Evolutionary conservation across 495 filamentous ascomycete genomes (phyloP).

Genomic region (Haplographium delicatum): DNA sequence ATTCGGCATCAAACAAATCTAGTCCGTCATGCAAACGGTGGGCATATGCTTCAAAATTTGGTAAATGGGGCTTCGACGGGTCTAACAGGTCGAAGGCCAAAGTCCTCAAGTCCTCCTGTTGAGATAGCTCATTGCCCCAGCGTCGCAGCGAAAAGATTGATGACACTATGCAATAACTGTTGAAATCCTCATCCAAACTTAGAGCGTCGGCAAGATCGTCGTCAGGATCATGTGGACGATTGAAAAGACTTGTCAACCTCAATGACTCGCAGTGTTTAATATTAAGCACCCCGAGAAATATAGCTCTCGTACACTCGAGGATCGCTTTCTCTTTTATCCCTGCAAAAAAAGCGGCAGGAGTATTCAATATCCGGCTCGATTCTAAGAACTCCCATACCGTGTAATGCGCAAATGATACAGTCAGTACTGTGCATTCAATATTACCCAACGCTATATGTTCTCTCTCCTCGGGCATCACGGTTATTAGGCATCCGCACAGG

Average conservation of each 20-base stretch:
- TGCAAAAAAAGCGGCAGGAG: neutral
- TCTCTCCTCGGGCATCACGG: neutral
- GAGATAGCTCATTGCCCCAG: too few relatives aligned
- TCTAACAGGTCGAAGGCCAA: too few relatives aligned
- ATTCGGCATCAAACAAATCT: too few relatives aligned
- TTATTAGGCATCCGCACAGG: neutral
- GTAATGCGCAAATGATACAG: neutral
- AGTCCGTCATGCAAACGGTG: too few relatives aligned
- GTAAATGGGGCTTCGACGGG: too few relatives aligned
- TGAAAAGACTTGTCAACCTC: neutral
- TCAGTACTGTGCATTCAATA: neutral
- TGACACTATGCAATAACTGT: too few relatives aligned
- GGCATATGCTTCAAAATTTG: too few relatives aligned
- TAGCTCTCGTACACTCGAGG: neutral
- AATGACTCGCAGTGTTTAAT: neutral
- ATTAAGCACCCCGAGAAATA: neutral
- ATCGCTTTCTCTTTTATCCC: neutral
- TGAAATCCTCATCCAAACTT: too few relatives aligned
- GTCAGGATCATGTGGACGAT: neutral
- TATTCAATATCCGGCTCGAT: neutral
- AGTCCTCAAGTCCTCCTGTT: too few relatives aligned
- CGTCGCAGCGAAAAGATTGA: too few relatives aligned
- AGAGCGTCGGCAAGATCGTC: neutral
- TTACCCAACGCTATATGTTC: neutral
- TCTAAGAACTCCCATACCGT: neutral